Conservation (phyloP, 768 basidiomycete species). For the Phaeotremella fagi region DNA sequence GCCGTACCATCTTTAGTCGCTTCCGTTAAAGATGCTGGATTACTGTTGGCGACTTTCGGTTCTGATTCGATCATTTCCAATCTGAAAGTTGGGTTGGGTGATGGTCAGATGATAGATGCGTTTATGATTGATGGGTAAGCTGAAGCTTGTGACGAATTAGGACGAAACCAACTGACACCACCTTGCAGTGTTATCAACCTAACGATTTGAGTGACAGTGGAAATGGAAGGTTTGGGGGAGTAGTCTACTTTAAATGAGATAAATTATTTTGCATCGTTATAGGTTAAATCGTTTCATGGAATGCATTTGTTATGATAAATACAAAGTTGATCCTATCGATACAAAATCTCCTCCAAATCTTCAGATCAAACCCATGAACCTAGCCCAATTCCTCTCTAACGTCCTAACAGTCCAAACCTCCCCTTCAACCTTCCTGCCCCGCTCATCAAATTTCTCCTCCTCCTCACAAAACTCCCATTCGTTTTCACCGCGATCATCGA, state of each 20-base stretch:
- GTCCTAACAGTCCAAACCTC: conserved; percentile 29
- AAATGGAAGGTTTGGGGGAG: too few species aligned
- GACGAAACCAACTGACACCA: too few species aligned
- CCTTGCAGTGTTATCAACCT: conserved; percentile 19
- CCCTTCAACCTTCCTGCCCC: not conserved
- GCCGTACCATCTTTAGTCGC: conserved; percentile 85
- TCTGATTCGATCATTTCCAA: conserved; percentile 51
- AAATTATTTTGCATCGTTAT: too few species aligned
- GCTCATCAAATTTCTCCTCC: conserved; percentile 1
- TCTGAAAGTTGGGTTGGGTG: conserved; percentile 30
- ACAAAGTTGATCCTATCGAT: too few species aligned
- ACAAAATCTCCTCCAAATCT: too few species aligned
- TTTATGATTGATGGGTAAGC: conserved; percentile 42
- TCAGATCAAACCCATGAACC: conserved; percentile 33
- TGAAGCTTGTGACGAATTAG: too few species aligned
- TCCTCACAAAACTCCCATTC: conserved; percentile 24
- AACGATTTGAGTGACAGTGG: too few species aligned
- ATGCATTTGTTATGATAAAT: too few species aligned
- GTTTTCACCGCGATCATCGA: conserved; percentile 37
- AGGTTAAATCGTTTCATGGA: too few species aligned
- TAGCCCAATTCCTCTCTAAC: conserved; percentile 34
- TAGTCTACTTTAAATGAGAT: too few species aligned
- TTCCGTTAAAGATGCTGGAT: conserved; percentile 79
- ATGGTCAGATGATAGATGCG: conserved; percentile 40
- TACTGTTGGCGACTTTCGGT: conserved; percentile 83